These are phyloP conservation scores for Juglanconis oblonga DNA, from an alignment of 2,329 filamentous ascomycete genomes.

Conservation along the genomic window DNA sequence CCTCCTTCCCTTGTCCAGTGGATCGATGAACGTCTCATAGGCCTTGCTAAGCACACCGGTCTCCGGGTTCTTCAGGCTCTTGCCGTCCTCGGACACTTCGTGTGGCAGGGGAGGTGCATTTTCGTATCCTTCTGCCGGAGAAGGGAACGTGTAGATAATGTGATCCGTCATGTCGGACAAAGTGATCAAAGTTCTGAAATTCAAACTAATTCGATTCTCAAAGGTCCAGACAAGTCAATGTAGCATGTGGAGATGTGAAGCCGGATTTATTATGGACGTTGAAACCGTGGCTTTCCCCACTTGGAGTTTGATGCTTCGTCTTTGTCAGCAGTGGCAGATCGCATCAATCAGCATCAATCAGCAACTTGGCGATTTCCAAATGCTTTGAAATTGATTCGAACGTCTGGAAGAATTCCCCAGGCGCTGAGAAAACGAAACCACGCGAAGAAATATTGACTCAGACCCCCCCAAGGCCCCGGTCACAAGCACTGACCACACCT, in stretches of 20 bases:
- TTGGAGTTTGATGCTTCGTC: neutral
- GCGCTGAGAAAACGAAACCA: too few species aligned
- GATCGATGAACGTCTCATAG: conserved; percentile 67
- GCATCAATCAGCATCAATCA: neutral
- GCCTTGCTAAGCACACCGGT: conserved; percentile 60
- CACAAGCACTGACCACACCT: neutral
- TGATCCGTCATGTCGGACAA: conserved; percentile 35
- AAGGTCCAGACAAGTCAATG: too few species aligned
- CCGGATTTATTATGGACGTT: too few species aligned
- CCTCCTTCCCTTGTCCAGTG: conserved; percentile 61
- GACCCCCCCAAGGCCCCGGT: neutral
- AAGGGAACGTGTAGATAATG: conserved; percentile 47
- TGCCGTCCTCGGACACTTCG: conserved; percentile 68
- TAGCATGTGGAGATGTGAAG: too few species aligned
- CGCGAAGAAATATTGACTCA: too few species aligned
- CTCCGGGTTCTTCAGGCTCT: conserved; percentile 69
- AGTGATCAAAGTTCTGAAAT: too few species aligned
- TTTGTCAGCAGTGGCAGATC: neutral
- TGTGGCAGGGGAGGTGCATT: conserved; percentile 52
- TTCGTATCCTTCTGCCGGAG: conserved; percentile 57
- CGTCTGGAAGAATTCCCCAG: too few species aligned
- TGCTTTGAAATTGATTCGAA: neutral
- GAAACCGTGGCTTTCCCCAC: too few species aligned
- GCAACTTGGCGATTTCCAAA: neutral
- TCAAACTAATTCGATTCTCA: too few species aligned